These are phyloP conservation scores for Pseudopyricularia cyperi DNA, from an alignment of 2,329 filamentous ascomycete genomes.

Conservation along the genomic window DNA sequence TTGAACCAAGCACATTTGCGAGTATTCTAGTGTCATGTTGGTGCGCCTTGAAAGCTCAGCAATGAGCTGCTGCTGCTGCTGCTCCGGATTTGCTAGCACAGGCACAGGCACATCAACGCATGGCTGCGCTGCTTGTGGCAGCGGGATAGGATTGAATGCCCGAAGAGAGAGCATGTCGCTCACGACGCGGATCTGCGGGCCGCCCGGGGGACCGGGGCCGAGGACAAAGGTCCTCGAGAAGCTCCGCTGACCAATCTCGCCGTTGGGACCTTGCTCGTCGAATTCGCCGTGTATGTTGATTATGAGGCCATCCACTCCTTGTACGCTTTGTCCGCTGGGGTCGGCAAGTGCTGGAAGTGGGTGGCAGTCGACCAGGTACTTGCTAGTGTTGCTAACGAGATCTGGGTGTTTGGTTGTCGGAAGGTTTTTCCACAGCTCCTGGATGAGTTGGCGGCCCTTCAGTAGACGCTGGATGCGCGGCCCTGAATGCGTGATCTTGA, in stretches of 20 bases:
- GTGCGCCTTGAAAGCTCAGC: conserved; percentile 65
- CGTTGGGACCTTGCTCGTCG: conserved; percentile 52
- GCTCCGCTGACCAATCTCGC: conserved; percentile 51
- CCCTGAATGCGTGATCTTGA: conserved; percentile 47
- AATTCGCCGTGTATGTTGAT: conserved; percentile 76
- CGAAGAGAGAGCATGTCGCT: conserved; percentile 68
- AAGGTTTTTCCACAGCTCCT: conserved; percentile 54
- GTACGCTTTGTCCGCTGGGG: conserved; percentile 45
- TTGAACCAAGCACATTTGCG: conserved; percentile 67
- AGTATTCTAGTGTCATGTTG: conserved; percentile 66
- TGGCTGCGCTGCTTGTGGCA: conserved; percentile 19
- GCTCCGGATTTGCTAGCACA: conserved; percentile 13
- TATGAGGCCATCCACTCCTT: conserved; percentile 65
- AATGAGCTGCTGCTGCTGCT: conserved; percentile 55
- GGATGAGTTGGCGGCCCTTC: conserved; percentile 51
- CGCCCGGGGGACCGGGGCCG: conserved; percentile 55
- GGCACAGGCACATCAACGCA: background rate
- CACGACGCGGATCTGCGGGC: conserved; percentile 57
- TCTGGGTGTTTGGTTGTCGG: conserved; percentile 65
- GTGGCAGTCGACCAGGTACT: conserved; percentile 77
- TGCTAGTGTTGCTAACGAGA: conserved; percentile 49
- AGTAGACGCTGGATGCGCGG: conserved; percentile 50
- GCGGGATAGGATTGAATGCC: conserved; percentile 43
- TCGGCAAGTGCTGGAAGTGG: conserved; percentile 60
- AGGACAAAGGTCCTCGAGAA: conserved; percentile 75